Conservation (phyloP, 345 rosid genomes). For the Anacardium occidentale region DNA sequence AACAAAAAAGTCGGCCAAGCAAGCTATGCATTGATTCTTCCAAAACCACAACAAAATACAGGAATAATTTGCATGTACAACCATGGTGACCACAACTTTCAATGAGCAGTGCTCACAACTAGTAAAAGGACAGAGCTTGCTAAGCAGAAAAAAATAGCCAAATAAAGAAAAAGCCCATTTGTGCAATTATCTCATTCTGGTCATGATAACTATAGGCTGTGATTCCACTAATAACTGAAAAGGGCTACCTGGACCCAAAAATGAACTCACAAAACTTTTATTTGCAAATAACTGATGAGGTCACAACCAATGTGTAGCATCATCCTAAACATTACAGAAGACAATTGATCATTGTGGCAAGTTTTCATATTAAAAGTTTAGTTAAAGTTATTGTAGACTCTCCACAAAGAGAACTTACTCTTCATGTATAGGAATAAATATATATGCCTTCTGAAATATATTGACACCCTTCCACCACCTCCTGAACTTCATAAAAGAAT, state of each 20-base stretch:
- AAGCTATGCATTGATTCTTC: background rate
- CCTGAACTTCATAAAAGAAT: constrained; percentile 71
- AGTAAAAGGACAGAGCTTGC: background rate
- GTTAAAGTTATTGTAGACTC: background rate
- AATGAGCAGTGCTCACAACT: background rate
- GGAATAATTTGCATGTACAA: constrained; percentile 5
- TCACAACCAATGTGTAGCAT: background rate
- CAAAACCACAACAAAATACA: background rate
- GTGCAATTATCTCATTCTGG: background rate
- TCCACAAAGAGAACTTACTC: constrained; percentile 51
- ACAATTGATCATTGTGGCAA: background rate
- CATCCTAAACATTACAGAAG: background rate
- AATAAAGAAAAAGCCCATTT: background rate
- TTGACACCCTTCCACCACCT: constrained; percentile 97
- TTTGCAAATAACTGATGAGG: background rate
- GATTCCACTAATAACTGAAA: background rate
- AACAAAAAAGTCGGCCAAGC: background rate
- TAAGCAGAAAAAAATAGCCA: background rate
- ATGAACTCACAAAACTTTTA: background rate
- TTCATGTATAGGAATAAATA: constrained; percentile 86
- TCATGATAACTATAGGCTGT: background rate
- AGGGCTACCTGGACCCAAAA: background rate
- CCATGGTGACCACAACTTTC: background rate
- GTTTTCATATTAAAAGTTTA: background rate
- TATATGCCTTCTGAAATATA: constrained; percentile 81